A percentile compares a stretch with the other conserved stretches of the same genome.
phyloP scores from a whole-genome alignment of 257 asterid species.

The Ballota nigra region DNA sequence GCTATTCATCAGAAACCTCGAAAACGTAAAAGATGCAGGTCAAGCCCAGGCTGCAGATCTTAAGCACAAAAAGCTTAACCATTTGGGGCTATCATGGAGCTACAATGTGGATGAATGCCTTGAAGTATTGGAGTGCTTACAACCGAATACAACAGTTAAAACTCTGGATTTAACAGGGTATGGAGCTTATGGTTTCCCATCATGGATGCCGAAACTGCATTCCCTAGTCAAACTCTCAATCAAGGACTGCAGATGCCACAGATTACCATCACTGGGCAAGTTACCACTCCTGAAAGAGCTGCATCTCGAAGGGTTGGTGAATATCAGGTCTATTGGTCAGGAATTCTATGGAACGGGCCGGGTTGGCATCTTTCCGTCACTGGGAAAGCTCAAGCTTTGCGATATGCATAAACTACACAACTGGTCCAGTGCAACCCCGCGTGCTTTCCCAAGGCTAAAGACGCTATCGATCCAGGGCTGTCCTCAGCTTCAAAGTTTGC shows the following conservation, averaged over 20 bases:
- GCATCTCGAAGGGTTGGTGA: neutral
- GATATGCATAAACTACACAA: neutral
- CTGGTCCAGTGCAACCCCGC: neutral
- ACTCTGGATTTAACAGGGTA: constrained; percentile 4
- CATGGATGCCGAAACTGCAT: neutral
- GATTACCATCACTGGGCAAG: neutral
- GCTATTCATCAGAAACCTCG: neutral
- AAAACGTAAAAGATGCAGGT: neutral
- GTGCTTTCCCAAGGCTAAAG: neutral
- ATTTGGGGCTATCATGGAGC: constrained; percentile 14
- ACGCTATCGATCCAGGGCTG: neutral
- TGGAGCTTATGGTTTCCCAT: neutral
- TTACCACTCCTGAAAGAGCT: constrained; percentile 5
- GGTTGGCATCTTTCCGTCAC: neutral
- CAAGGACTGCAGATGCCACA: neutral
- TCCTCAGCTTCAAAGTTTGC: neutral
- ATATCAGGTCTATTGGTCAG: neutral
- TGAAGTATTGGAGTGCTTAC: neutral
- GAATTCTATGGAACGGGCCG: neutral
- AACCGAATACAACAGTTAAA: neutral
- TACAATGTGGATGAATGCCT: neutral
- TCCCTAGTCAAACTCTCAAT: neutral
- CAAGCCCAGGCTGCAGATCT: constrained; percentile 1
- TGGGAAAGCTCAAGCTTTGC: constrained; percentile 3
- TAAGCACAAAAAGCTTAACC: neutral